Conservation (phyloP, 164 flowering plant genomes). For the Berberis vulgaris region DNA sequence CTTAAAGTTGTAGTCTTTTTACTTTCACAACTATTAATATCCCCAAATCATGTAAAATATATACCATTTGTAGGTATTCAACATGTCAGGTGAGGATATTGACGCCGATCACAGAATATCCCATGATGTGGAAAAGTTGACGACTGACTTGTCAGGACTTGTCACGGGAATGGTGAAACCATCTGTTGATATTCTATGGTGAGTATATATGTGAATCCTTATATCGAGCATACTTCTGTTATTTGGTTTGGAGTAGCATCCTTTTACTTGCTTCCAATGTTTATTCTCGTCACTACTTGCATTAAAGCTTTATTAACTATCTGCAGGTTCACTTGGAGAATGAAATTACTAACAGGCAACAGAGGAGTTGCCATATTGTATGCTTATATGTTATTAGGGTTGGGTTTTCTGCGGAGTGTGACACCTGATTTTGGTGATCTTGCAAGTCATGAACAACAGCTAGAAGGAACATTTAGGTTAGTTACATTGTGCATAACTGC, state of each 20-base stretch:
- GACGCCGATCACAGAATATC: constrained; percentile 99
- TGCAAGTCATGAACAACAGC: constrained; percentile 76
- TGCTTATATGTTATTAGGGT: constrained; percentile 88
- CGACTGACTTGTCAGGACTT: constrained; percentile 77
- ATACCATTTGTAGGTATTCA: constrained; percentile 54
- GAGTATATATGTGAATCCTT: constrained; percentile 16
- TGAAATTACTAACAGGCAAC: constrained; percentile 84
- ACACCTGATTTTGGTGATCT: constrained; percentile 97
- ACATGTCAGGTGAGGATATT: constrained; percentile 60
- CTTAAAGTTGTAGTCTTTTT: background rate
- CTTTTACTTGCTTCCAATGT: background rate
- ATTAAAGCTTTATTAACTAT: background rate
- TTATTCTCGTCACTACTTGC: background rate
- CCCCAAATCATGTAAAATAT: background rate
- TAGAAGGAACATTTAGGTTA: constrained; percentile 96
- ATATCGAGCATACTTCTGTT: background rate
- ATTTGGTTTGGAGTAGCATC: background rate
- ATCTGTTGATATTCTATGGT: constrained; percentile 92
- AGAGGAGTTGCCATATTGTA: constrained; percentile 89
- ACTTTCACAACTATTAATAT: background rate
- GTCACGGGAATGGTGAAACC: constrained; percentile 99
- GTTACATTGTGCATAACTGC: background rate
- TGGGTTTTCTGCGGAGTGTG: constrained; percentile 82
- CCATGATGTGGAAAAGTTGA: constrained; percentile 84
- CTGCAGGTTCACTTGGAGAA: constrained; percentile 96